Conservation (phyloP, 352 stramenopile species). For the Phytophthora multivora region DNA sequence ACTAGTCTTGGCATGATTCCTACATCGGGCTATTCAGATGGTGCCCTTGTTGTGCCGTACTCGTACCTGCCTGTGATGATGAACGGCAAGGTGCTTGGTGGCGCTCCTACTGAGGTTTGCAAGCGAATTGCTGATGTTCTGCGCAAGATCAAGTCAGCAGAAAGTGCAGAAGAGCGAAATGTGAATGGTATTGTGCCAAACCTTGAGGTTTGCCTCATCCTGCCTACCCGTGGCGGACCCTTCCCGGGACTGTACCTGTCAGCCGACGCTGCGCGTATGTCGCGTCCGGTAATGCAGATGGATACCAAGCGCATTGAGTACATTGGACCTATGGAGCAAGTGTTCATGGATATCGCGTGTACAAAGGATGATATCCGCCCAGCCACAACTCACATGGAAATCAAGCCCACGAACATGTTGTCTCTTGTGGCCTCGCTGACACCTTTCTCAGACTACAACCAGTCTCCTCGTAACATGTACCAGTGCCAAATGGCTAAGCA, state of each 20-base stretch:
- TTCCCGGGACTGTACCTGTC: slow-evolving; percentile 99
- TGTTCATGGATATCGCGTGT: slow-evolving; percentile 98
- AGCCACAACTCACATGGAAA: slow-evolving; percentile 98
- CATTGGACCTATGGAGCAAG: slow-evolving; percentile 98
- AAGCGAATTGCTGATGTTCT: slow-evolving; percentile 79
- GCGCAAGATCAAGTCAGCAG: slow-evolving; percentile 72
- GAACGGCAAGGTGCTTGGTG: slow-evolving; percentile 96
- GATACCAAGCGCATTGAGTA: slow-evolving; percentile 93
- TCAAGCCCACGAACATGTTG: slow-evolving; percentile 99
- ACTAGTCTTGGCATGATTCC: slow-evolving; percentile 85
- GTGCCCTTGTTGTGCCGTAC: slow-evolving; percentile 85
- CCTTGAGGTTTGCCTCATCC: slow-evolving; percentile 83
- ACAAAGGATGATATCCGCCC: slow-evolving; percentile 95
- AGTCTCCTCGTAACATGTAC: slow-evolving; percentile 99
- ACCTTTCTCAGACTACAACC: slow-evolving; percentile 99
- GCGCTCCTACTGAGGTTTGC: slow-evolving; percentile 85
- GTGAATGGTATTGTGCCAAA: slow-evolving; percentile 76
- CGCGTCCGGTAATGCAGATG: slow-evolving; percentile 93
- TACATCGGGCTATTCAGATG: slow-evolving; percentile 78
- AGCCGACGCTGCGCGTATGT: slow-evolving; percentile 94
- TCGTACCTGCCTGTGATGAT: slow-evolving; percentile 96
- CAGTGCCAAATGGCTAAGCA: slow-evolving; percentile 99
- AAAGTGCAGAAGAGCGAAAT: slow-evolving; percentile 57
- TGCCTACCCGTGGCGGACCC: slow-evolving; percentile 87
- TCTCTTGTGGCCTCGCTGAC: slow-evolving; percentile 98